Evolutionary conservation across 192 early-diverging fungal genomes (phyloP).

Genomic region (Backusella tarrabulga): DNA sequence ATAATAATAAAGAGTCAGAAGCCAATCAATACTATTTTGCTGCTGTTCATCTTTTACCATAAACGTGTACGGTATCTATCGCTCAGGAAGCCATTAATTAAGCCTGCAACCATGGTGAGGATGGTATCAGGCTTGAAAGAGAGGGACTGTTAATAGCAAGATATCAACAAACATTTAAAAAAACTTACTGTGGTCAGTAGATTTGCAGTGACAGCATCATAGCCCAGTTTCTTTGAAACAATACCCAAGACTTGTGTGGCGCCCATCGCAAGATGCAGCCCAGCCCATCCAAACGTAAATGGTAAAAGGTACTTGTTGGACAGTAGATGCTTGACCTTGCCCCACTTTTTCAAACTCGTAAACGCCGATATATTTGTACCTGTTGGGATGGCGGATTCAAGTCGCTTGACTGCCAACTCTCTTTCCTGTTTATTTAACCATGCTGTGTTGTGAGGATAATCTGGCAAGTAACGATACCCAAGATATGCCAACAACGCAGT

Average conservation of each 20-base stretch:
- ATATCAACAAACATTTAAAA: neutral
- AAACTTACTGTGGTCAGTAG: conserved; percentile 32
- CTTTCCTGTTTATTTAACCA: conserved; percentile 33
- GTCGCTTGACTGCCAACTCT: neutral
- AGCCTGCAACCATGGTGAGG: conserved; percentile 28
- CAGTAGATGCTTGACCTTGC: conserved; percentile 4
- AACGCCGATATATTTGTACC: neutral
- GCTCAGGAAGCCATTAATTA: conserved; percentile 32
- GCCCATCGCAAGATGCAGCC: conserved; percentile 29
- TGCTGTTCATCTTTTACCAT: conserved; percentile 19
- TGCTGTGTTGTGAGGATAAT: conserved; percentile 32
- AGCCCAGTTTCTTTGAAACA: conserved; percentile 35
- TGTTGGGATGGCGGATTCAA: neutral
- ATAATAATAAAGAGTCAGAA: neutral
- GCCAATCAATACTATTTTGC: neutral
- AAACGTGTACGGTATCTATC: conserved; percentile 30
- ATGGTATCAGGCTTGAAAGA: conserved; percentile 30
- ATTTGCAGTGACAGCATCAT: conserved; percentile 37
- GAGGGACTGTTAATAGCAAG: neutral
- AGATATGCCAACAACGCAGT: conserved; percentile 18
- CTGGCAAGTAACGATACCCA: conserved; percentile 31
- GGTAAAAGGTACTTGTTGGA: conserved; percentile 26
- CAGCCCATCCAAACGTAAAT: conserved; percentile 36
- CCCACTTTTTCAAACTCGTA: neutral
- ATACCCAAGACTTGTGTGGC: conserved; percentile 31